Evolutionary conservation across 2,329 filamentous ascomycete species (phyloP), one percentile per base, ranked within the genome.

Genomic region (Septoria linicola): DNA sequence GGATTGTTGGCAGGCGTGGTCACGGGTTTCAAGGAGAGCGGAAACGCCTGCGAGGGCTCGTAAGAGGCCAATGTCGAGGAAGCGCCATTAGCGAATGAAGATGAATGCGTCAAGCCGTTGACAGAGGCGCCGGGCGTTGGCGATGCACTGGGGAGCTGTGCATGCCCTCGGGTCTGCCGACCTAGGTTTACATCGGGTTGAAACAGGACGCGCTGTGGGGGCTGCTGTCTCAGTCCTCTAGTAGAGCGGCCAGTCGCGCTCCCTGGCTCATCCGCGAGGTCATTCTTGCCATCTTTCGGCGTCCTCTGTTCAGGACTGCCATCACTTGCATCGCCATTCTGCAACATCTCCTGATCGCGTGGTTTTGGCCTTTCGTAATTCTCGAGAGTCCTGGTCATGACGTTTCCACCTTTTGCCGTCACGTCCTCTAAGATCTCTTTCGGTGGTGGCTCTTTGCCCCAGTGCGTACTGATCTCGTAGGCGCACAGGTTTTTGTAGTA

Each of bases 401-500:
- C 76, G 30, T 84, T 80, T 14, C 87, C 88, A 42, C 89, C 88
- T 69, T 91, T 93, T 6, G 89, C 90, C 6, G 89, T 80, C 21
- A 80, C 68, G 51, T 90, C 84, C 70, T 96, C 90, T 27, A 96
- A 76, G 41, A 95, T 95, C 63, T 95, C 88, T 61, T 87, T 89
- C 4, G 89, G 89, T 13, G 90, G 90, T 0, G 90, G 90, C 56
- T 90, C 88, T 69, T 87, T 84, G 47, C 84, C 80, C 72, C 91
- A 87, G 35, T 90, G 73, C 8, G 83, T 85, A 40, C 81, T 82
- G 64, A 95, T 93, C 71, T 95, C 90, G 70, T 87, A 96, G 1
- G 90, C 89, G 10, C 75, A 78, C 30, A 96, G 80, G 63, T 92
- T 89, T 70, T 89, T 91, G 76, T 95, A 95, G 73, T 93, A 96